Evolutionary conservation across 805 yeast genomes (phyloP).

Genomic region (Naumovozyma castellii): DNA sequence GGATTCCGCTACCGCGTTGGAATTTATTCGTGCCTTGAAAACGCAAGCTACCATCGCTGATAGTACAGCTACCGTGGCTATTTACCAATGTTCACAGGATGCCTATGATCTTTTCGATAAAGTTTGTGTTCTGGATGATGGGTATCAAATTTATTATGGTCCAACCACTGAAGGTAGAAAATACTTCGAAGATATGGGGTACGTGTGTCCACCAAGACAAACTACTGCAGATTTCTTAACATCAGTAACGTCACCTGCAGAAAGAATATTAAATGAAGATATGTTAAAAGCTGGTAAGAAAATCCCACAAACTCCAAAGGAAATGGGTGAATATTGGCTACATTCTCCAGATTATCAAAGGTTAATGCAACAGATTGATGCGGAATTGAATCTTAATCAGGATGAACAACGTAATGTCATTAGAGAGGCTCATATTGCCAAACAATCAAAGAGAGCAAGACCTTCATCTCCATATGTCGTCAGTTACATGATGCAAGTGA

Average conservation of each 20-base stretch:
- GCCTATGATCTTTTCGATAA: constrained; percentile 57
- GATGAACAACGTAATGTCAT: constrained; percentile 13
- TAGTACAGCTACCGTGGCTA: constrained; percentile 55
- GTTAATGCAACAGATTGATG: constrained; percentile 38
- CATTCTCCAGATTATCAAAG: constrained; percentile 37
- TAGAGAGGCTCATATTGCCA: constrained; percentile 39
- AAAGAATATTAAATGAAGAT: constrained; percentile 34
- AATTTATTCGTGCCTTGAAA: constrained; percentile 58
- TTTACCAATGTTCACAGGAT: constrained; percentile 60
- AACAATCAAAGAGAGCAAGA: constrained; percentile 40
- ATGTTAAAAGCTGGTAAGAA: constrained; percentile 36
- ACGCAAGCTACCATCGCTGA: constrained; percentile 46
- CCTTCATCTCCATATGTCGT: constrained; percentile 45
- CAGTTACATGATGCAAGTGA: constrained; percentile 44
- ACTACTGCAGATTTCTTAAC: constrained; percentile 65
- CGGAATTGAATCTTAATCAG: constrained; percentile 27
- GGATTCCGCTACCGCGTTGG: constrained; percentile 76
- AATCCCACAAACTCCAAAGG: constrained; percentile 55
- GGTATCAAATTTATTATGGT: constrained; percentile 60
- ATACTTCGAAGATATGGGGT: constrained; percentile 60
- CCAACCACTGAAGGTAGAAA: constrained; percentile 42
- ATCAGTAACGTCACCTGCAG: constrained; percentile 58
- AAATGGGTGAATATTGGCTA: constrained; percentile 53
- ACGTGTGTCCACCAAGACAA: constrained; percentile 51
- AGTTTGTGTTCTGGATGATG: constrained; percentile 49